A percentile compares a stretch with the other conserved stretches of the same genome.
phyloP scores from a whole-genome alignment of 805 yeast species.

The Brettanomyces nanus region DNA sequence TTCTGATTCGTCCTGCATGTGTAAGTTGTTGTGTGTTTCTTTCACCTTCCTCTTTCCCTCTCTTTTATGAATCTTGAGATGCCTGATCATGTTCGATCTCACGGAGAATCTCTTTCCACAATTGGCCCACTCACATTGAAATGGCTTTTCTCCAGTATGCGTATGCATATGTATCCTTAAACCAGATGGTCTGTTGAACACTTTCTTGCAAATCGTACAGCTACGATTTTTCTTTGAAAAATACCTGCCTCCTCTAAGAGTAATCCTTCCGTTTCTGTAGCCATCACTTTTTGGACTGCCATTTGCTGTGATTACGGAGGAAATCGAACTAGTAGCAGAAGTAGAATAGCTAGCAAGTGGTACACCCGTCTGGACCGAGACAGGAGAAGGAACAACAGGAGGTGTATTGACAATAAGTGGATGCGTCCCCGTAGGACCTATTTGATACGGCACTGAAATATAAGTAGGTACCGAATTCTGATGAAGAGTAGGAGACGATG shows the following conservation, averaged over 20 bases:
- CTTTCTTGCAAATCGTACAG: slow-evolving; percentile 57
- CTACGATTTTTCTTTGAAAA: slow-evolving; percentile 11
- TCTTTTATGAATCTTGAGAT: slow-evolving; percentile 52
- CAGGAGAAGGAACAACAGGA: too few species aligned
- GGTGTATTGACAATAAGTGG: too few species aligned
- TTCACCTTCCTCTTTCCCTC: slow-evolving; percentile 11
- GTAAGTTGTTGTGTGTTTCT: not conserved
- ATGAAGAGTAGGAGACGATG: too few species aligned
- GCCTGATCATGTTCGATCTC: slow-evolving; percentile 75
- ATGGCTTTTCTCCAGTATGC: slow-evolving; percentile 79
- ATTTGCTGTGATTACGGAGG: too few species aligned
- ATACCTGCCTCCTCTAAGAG: not conserved
- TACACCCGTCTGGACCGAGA: not conserved
- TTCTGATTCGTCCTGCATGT: too few species aligned
- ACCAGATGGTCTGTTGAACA: slow-evolving; percentile 77
- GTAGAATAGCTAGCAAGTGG: not conserved
- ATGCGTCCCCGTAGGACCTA: too few species aligned
- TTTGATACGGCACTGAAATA: too few species aligned
- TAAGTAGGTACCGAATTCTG: too few species aligned
- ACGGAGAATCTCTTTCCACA: slow-evolving; percentile 70
- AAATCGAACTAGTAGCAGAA: not conserved
- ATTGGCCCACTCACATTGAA: slow-evolving; percentile 48
- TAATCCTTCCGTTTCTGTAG: not conserved
- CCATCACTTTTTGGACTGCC: too few species aligned
- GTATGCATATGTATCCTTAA: slow-evolving; percentile 71